Percentiles rank a stretch among this genome's conserved stretches.
Conservation (phyloP, 805 yeast species). For the Candida adriatica region DNA sequence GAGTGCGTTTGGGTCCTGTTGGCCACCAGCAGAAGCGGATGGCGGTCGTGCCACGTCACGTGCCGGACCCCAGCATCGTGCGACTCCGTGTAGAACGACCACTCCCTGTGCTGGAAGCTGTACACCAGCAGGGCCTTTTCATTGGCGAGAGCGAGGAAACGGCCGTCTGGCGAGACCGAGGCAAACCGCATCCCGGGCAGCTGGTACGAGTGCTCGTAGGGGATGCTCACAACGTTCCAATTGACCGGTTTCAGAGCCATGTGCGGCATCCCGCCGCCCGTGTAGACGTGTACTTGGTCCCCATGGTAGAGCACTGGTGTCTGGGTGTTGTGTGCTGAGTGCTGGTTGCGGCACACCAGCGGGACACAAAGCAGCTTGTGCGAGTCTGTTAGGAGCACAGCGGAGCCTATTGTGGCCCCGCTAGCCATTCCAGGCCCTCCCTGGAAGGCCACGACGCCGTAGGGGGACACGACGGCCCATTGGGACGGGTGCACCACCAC, state of each 20-base stretch:
- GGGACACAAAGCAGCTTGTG: too few relatives aligned
- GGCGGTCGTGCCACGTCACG: slow-evolving; percentile 16
- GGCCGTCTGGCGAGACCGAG: slow-evolving; percentile 21
- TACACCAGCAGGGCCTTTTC: slow-evolving; percentile 15
- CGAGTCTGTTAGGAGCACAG: slow-evolving; percentile 6
- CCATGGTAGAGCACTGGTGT: slow-evolving; percentile 19
- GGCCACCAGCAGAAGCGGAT: slow-evolving; percentile 16
- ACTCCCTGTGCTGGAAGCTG: slow-evolving; percentile 16
- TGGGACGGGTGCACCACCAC: too few relatives aligned
- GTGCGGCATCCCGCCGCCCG: slow-evolving; percentile 19
- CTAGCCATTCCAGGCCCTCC: too few relatives aligned
- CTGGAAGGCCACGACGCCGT: too few relatives aligned
- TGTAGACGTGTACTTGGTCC: slow-evolving; percentile 20
- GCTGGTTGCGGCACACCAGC: too few relatives aligned
- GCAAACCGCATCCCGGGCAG: slow-evolving; percentile 12
- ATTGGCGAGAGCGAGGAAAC: slow-evolving; percentile 20
- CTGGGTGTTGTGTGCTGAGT: slow-evolving; percentile 18
- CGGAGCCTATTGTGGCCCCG: too few relatives aligned
- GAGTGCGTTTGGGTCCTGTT: slow-evolving; percentile 15
- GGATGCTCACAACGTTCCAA: slow-evolving; percentile 19
- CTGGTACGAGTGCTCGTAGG: slow-evolving; percentile 19
- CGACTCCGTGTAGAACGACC: slow-evolving; percentile 24
- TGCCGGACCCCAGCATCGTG: slow-evolving; percentile 16
- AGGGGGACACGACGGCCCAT: too few relatives aligned
- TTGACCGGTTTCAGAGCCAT: slow-evolving; percentile 10